Evolutionary conservation across 164 flowering plant species (phyloP), one percentile per base, ranked within the genome.

Genomic region (Nymphaea colorata): DNA sequence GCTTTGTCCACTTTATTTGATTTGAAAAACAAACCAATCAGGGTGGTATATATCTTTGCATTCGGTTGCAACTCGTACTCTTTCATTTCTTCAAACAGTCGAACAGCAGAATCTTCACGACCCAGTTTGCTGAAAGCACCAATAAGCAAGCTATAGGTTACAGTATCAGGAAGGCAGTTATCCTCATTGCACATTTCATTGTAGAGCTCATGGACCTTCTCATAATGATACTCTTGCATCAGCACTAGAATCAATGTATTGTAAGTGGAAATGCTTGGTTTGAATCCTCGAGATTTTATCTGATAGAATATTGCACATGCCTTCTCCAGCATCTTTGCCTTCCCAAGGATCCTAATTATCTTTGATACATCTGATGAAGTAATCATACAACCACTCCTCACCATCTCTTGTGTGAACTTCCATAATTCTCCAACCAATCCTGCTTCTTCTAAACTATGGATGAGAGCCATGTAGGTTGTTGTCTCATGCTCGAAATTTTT

Each of bases 11-110:
- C 78, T 70, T 64, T 72, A 16, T 85, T 91, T 68, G 75, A 65
- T 76, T 83, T 87, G 75, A 93, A 93, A 76, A 77, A 82, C 42
- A 89, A 79, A 44, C 75, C 82, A 67, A 93, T 55, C 65, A 93
- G 64, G 44, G 86, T 86, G 6, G 98, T 93, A 72, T 91, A 91
- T 59, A 93, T 93, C 77, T 85, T 91, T 14, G 87, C 82, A 4
- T 82, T 85, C 44, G 98, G 95, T 43, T 85, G 85, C 68, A 93
- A 75, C 43, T 91, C 89, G 78, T 84, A 89, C 66, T 85, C 96
- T 76, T 83, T 83, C 97, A 93, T 91, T 79, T 93, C 98, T 64
- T 87, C 85, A 75, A 89, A 93, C 76, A 91, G 72, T 76, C 91
- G 79, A 59, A 89, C 67, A 2, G 98, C 91, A 71, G 86, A 82